These are phyloP conservation scores for Trichophyton rubrum DNA, from an alignment of 2,329 filamentous ascomycete species.

Conservation along the genomic window DNA sequence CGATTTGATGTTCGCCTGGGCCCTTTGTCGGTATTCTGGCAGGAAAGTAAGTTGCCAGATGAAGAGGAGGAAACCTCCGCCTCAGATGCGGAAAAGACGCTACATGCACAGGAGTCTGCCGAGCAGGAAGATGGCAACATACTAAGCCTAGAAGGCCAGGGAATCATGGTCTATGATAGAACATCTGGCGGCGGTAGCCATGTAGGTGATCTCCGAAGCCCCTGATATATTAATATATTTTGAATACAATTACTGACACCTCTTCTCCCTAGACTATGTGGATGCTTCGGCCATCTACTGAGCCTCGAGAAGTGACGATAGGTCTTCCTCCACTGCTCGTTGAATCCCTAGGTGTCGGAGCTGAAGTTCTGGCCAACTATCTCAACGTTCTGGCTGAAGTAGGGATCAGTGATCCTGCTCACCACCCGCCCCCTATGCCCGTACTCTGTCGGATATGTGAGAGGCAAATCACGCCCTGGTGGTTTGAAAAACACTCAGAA, in stretches of 20 bases:
- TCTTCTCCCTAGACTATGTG: constrained; percentile 71
- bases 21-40: constrained; percentile 51
- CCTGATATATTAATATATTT: neutral
- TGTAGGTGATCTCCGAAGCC: constrained; percentile 43
- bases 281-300: constrained; percentile 91
- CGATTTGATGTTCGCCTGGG: constrained; percentile 64
- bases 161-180: constrained; percentile 94
- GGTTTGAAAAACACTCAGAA: constrained; percentile 99
- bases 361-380: constrained; percentile 87
- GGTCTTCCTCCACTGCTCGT: constrained; percentile 82
- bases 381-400: constrained; percentile 79
- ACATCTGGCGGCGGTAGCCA: constrained; percentile 78
- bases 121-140: constrained; percentile 34
- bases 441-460: constrained; percentile 96
- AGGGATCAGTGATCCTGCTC: constrained; percentile 59
- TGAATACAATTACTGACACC: constrained; percentile 7
- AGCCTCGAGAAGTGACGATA: constrained; percentile 86
- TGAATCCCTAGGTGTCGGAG: constrained; percentile 84
- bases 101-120: constrained; percentile 29
- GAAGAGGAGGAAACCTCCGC: constrained; percentile 12
- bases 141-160: constrained; percentile 83
- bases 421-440: constrained; percentile 67
- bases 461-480: constrained; percentile 93
- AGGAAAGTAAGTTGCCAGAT: constrained; percentile 7
- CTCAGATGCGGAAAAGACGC: constrained; percentile 14